Evolutionary conservation across 768 basidiomycete genomes (phyloP).

Genomic region (Lactifluus piperatus): DNA sequence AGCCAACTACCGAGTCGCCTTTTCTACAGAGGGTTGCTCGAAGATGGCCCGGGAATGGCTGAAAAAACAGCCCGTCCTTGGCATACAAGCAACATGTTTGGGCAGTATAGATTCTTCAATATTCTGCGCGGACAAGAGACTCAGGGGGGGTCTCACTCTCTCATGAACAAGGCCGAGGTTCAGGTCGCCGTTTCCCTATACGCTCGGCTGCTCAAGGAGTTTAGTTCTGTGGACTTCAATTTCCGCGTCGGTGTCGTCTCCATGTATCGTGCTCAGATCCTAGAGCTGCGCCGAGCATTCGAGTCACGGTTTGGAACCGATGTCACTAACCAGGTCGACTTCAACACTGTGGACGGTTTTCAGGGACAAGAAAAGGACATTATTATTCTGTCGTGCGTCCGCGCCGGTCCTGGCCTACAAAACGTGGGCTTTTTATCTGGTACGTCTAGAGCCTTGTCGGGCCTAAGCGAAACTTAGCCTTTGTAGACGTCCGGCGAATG

Average conservation of each 20-base stretch:
- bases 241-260: constrained; percentile 68
- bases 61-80: constrained; percentile 74
- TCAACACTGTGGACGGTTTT: constrained; percentile 98
- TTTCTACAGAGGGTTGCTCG: constrained; percentile 75
- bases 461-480: not conserved
- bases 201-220: constrained; percentile 58
- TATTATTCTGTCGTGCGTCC: constrained; percentile 94
- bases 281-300: constrained; percentile 65
- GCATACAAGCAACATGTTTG: constrained; percentile 73
- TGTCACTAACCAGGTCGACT: constrained; percentile 68
- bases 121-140: constrained; percentile 59
- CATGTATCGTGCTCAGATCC: constrained; percentile 90
- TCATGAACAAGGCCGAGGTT: constrained; percentile 69
- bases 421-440: constrained; percentile 86
- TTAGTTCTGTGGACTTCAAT: constrained; percentile 41
- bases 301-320: constrained; percentile 58
- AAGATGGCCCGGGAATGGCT: constrained; percentile 87
- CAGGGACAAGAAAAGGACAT: constrained; percentile 99
- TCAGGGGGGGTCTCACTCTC: constrained; percentile 53
- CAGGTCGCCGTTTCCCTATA: constrained; percentile 72
- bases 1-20: constrained; percentile 79
- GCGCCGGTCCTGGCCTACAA: constrained; percentile 78
- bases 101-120: constrained; percentile 86
- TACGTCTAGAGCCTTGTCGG: constrained; percentile 23
- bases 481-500: constrained; percentile 74